A percentile compares a stretch with the other conserved stretches of the same genome.
Conservation (phyloP, 78 protist species). For the Chrysochromulina tobinii region DNA sequence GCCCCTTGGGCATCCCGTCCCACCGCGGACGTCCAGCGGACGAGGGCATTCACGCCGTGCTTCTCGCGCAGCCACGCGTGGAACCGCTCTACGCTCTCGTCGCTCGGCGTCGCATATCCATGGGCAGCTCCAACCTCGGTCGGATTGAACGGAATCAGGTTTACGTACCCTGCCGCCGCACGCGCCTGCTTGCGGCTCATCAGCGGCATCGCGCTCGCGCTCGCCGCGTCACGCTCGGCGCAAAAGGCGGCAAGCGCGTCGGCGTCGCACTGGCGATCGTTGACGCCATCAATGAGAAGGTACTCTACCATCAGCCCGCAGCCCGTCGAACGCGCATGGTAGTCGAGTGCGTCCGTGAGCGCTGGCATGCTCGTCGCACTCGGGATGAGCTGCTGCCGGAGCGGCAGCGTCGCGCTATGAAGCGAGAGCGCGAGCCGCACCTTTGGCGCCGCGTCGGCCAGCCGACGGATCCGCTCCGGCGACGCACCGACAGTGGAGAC, state of each 20-base stretch:
- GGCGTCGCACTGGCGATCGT: conserved; percentile 31
- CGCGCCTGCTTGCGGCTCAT: background rate
- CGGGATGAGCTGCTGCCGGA: conserved; percentile 48
- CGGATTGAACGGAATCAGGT: conserved; percentile 62
- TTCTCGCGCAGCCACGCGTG: background rate
- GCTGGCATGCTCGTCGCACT: background rate
- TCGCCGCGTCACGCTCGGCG: background rate
- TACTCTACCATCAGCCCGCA: conserved; percentile 46
- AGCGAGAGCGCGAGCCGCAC: conserved; percentile 59
- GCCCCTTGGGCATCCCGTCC: background rate
- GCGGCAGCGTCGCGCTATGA: conserved; percentile 53
- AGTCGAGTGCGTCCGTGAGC: conserved; percentile 47
- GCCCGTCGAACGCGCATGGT: background rate
- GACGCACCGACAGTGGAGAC: conserved; percentile 55
- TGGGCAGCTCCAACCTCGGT: conserved; percentile 12
- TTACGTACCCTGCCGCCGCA: conserved; percentile 6
- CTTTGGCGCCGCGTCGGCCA: conserved; percentile 36
- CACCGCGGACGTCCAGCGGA: background rate
- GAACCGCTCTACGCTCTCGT: background rate
- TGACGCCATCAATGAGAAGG: conserved; percentile 42
- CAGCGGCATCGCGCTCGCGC: background rate
- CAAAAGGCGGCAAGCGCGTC: conserved; percentile 27
- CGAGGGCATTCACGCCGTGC: background rate
- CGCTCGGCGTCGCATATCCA: conserved; percentile 31
- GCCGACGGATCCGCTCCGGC: conserved; percentile 14